A percentile compares a stretch with the other conserved stretches of the same genome.
phyloP scores from a whole-genome alignment of 1,284 basidiomycete genomes.

The Moesziomyces sp. region DNA sequence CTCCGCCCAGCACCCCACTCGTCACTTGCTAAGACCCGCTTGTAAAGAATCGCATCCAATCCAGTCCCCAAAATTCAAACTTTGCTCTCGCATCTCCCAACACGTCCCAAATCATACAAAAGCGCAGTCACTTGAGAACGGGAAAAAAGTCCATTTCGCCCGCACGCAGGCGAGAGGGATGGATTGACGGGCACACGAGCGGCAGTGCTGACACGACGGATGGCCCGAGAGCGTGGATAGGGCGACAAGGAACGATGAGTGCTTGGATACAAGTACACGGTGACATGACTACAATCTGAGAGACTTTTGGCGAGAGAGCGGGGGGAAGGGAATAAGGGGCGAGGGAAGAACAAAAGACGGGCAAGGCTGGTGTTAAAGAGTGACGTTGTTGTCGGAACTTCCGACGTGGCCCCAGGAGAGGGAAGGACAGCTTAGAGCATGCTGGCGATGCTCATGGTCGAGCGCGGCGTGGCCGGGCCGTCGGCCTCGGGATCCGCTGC shows the following conservation, averaged over 20 bases:
- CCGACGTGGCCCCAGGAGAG: too few species aligned
- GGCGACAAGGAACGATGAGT: not conserved
- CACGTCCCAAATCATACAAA: too few species aligned
- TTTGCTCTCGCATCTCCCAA: not conserved
- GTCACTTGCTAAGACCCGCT: conserved; percentile 4
- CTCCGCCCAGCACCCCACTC: conserved; percentile 14
- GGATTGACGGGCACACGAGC: not conserved
- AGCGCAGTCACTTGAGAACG: too few species aligned
- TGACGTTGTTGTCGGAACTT: too few species aligned
- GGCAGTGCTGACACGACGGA: not conserved
- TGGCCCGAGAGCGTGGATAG: not conserved
- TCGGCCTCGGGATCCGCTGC: conserved; percentile 13
- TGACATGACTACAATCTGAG: not conserved
- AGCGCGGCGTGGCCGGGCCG: conserved; percentile 24
- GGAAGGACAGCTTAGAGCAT: conserved; percentile 15
- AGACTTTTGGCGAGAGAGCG: not conserved
- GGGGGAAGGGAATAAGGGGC: too few species aligned
- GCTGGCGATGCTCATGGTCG: conserved; percentile 42
- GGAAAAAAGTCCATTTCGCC: not conserved
- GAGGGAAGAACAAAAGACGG: too few species aligned
- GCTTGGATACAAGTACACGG: conserved; percentile 1
- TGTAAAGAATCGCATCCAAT: conserved; percentile 13
- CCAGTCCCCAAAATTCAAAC: not conserved
- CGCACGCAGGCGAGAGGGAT: too few species aligned
- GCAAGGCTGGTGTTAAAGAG: too few species aligned